These are phyloP conservation scores for Tetrapisispora iriomotensis DNA, from an alignment of 805 yeast species.

Conservation along the genomic window DNA sequence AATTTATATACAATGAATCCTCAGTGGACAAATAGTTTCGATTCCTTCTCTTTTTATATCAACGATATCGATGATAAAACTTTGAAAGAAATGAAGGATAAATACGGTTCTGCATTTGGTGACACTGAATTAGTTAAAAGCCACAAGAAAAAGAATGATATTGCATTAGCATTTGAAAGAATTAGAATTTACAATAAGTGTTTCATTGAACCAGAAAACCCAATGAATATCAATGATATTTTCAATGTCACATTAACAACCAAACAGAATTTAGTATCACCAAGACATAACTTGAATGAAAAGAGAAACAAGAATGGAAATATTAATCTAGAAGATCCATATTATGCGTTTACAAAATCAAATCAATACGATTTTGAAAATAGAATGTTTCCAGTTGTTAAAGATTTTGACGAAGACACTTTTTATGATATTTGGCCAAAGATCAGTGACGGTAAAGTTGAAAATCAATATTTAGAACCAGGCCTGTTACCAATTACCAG, in stretches of 20 bases:
- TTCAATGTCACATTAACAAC: neutral
- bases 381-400: conserved; percentile 17
- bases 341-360: conserved; percentile 1
- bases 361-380: conserved; percentile 17
- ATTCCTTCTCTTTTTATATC: conserved; percentile 6
- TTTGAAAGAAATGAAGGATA: conserved; percentile 2
- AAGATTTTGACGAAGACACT: conserved; percentile 6
- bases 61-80: conserved; percentile 5
- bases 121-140: conserved; percentile 4
- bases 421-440: conserved; percentile 12
- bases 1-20: conserved; percentile 11
- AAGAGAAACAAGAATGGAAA: neutral
- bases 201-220: conserved; percentile 6
- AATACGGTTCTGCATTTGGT: neutral
- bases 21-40: conserved; percentile 12
- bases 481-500: conserved; percentile 9
- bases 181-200: conserved; percentile 14
- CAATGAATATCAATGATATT: conserved; percentile 1
- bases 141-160: conserved; percentile 5
- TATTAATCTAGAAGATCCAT: neutral
- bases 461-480: conserved; percentile 3
- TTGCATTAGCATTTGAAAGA: conserved; percentile 11
- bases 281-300: neutral
- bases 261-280: neutral
- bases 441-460: conserved; percentile 6